Evolutionary conservation across 768 basidiomycete genomes (phyloP).

Genomic region (Boletus edulis): DNA sequence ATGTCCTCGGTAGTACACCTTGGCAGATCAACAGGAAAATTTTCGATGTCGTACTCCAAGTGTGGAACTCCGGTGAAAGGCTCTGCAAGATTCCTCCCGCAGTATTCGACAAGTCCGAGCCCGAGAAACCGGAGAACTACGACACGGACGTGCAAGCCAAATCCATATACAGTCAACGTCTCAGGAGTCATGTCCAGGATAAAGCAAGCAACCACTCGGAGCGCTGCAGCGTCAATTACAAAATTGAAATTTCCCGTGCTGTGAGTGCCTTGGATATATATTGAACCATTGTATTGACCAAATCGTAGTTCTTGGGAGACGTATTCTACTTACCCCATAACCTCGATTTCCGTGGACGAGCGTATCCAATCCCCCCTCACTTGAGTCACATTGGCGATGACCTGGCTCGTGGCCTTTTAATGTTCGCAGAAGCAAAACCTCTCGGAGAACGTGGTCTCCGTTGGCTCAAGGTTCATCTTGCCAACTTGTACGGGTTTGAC

Average conservation of each 20-base stretch:
- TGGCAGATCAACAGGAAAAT: conserved; percentile 85
- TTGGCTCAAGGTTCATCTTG: conserved; percentile 95
- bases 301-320: conserved; percentile 75
- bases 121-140: conserved; percentile 42
- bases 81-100: conserved; percentile 85
- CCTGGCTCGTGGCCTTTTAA: conserved; percentile 80
- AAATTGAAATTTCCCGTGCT: conserved; percentile 91
- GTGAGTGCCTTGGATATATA: conserved; percentile 43
- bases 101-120: conserved; percentile 61
- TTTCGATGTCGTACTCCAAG: conserved; percentile 70
- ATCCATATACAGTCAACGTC: conserved; percentile 52
- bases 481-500: conserved; percentile 91
- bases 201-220: conserved; percentile 88
- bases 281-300: not conserved
- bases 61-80: conserved; percentile 85
- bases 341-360: conserved; percentile 95
- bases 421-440: conserved; percentile 75
- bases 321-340: conserved; percentile 93
- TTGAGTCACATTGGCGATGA: conserved; percentile 96
- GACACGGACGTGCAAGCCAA: conserved; percentile 54
- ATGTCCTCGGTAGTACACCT: conserved; percentile 85
- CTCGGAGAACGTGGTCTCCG: conserved; percentile 82
- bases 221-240: conserved; percentile 92
- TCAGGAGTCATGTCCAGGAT: conserved; percentile 51
- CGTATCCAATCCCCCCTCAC: conserved; percentile 95